Conservation (phyloP, 2,329 filamentous ascomycete genomes). For the Septoria linicola region DNA sequence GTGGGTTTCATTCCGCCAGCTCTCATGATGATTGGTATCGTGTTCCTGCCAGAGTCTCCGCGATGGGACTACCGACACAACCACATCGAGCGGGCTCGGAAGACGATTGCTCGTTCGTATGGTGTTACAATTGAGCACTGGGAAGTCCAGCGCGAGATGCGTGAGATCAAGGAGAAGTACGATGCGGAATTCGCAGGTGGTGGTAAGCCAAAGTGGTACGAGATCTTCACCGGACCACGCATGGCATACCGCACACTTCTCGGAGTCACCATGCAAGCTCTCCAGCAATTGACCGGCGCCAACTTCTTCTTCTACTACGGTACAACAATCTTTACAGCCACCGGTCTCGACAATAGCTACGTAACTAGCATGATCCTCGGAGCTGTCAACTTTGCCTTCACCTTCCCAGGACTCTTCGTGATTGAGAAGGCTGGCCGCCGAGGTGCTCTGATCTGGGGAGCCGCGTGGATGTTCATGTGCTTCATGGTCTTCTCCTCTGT, state of each 20-base stretch:
- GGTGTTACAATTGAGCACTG: slow-evolving; percentile 57
- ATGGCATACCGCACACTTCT: slow-evolving; percentile 65
- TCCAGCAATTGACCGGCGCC: slow-evolving; percentile 67
- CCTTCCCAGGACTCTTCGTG: slow-evolving; percentile 49
- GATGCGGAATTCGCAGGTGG: slow-evolving; percentile 52
- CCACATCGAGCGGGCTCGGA: slow-evolving; percentile 51
- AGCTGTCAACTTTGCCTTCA: slow-evolving; percentile 50
- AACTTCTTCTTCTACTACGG: slow-evolving; percentile 65
- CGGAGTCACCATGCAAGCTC: slow-evolving; percentile 62
- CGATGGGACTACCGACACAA: slow-evolving; percentile 59
- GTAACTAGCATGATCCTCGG: slow-evolving; percentile 51
- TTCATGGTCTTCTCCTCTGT: slow-evolving; percentile 56
- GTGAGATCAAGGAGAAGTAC: slow-evolving; percentile 57
- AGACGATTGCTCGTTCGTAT: slow-evolving; percentile 55
- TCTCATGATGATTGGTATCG: slow-evolving; percentile 55
- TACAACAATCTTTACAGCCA: slow-evolving; percentile 45
- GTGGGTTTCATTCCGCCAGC: slow-evolving; percentile 58
- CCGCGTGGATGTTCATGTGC: slow-evolving; percentile 54
- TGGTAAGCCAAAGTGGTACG: slow-evolving; percentile 60
- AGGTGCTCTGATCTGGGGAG: slow-evolving; percentile 47
- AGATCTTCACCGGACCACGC: slow-evolving; percentile 64
- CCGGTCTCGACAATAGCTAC: slow-evolving; percentile 43
- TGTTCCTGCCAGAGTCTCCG: slow-evolving; percentile 57
- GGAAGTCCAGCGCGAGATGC: slow-evolving; percentile 53
- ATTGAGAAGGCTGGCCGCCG: slow-evolving; percentile 50